These are phyloP conservation scores for Ilex asprella DNA, from an alignment of 257 asterid genomes.

Conservation along the genomic window DNA sequence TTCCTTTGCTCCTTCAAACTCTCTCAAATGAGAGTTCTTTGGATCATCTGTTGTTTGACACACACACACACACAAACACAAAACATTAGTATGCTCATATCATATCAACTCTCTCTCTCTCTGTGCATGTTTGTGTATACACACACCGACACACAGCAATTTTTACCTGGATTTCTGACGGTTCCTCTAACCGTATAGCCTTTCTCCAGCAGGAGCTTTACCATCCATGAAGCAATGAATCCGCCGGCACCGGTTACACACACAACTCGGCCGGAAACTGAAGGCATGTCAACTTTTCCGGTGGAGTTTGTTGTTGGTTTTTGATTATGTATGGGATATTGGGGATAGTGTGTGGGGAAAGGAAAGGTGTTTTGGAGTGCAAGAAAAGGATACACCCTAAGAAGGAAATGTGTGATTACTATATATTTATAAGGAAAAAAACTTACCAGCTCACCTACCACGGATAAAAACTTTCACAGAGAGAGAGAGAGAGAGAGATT, in stretches of 20 bases:
- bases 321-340: background rate
- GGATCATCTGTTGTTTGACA: constrained; percentile 48
- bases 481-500: no score
- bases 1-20: constrained; percentile 82
- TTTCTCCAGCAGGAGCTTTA: constrained; percentile 69
- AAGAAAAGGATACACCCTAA: no score
- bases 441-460: no score
- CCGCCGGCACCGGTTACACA: constrained; percentile 99
- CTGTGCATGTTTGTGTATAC: no score
- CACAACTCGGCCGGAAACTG: constrained; percentile 53
- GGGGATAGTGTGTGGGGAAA: no score
- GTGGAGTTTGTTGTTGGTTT: background rate
- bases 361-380: no score
- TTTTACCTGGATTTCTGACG: constrained; percentile 77
- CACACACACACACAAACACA: background rate
- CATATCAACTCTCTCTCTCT: no score
- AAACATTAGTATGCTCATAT: no score
- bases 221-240: constrained; percentile 95
- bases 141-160: no score
- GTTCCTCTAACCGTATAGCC: constrained; percentile 92
- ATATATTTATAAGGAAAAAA: no score
- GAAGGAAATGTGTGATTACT: no score
- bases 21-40: constrained; percentile 70
- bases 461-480: no score
- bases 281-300: constrained; percentile 40